Evolutionary conservation across 108 stramenopile species (phyloP).

Genomic region (Aurantiochytrium sp.): DNA sequence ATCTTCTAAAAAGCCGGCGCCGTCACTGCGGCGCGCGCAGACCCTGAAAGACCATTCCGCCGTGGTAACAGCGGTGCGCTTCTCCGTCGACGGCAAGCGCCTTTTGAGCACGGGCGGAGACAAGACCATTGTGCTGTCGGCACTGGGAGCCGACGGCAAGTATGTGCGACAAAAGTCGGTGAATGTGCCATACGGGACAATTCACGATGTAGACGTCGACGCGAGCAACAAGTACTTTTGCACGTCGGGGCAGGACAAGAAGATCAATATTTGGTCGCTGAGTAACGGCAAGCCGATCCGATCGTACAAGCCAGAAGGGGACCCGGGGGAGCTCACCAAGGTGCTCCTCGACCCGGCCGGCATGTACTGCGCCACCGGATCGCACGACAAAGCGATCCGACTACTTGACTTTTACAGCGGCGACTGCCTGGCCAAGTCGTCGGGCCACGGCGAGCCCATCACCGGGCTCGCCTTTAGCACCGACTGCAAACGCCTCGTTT

Average conservation of each 20-base stretch:
- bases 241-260: conserved; percentile 34
- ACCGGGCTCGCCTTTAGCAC: conserved; percentile 33
- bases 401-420: conserved; percentile 41
- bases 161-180: not conserved
- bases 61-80: conserved; percentile 31
- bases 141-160: not conserved
- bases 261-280: conserved; percentile 31
- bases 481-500: conserved; percentile 38
- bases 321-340: not conserved
- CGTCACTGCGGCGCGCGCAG: not conserved
- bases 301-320: not conserved
- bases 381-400: conserved; percentile 34
- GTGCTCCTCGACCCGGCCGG: conserved; percentile 40
- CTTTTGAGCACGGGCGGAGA: conserved; percentile 30
- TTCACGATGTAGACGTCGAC: conserved; percentile 35
- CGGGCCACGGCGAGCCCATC: conserved; percentile 34
- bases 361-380: conserved; percentile 35
- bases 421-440: conserved; percentile 31
- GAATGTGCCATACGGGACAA: not conserved
- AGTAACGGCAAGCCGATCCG: not conserved
- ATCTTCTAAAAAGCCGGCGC: too few species aligned
- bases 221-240: conserved; percentile 38
- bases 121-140: not conserved
- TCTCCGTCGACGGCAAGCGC: not conserved
- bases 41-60: conserved; percentile 34